Conservation (phyloP, 179 eudicot genomes). For the Dionaea muscipula region DNA sequence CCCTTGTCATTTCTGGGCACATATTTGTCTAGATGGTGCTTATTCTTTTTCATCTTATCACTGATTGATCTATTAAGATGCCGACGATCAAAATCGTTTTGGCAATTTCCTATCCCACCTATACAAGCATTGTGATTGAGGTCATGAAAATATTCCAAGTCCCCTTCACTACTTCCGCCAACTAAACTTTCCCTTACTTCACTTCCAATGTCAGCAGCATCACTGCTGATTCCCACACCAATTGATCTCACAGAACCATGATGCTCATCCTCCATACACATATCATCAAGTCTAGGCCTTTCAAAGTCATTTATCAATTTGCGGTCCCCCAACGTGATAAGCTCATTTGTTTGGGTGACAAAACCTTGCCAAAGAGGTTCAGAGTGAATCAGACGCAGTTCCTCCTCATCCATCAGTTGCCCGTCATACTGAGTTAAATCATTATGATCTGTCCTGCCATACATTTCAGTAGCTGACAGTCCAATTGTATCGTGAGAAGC, state of each 20-base stretch:
- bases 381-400: conserved; percentile 66
- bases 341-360: conserved; percentile 75
- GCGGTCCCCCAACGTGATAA: conserved; percentile 63
- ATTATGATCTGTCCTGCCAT: conserved; percentile 46
- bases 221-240: conserved; percentile 96
- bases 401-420: conserved; percentile 79
- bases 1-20: conserved; percentile 28
- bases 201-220: conserved; percentile 80
- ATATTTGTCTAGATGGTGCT: conserved; percentile 33
- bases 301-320: conserved; percentile 44
- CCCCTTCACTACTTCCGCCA: conserved; percentile 93
- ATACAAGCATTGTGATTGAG: conserved; percentile 45
- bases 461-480: conserved; percentile 51
- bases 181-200: conserved; percentile 71
- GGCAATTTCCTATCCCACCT: conserved; percentile 29
- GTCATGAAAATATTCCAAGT: conserved; percentile 61
- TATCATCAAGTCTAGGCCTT: conserved; percentile 46
- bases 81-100: conserved; percentile 24
- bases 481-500: conserved; percentile 55
- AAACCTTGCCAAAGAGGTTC: conserved; percentile 98
- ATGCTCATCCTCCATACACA: conserved; percentile 66
- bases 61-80: conserved; percentile 25
- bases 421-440: conserved; percentile 74
- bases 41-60: conserved; percentile 30
- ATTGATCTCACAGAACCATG: conserved; percentile 95